Conservation (phyloP, 2,329 filamentous ascomycete species). For the Anthostomella pinea region DNA sequence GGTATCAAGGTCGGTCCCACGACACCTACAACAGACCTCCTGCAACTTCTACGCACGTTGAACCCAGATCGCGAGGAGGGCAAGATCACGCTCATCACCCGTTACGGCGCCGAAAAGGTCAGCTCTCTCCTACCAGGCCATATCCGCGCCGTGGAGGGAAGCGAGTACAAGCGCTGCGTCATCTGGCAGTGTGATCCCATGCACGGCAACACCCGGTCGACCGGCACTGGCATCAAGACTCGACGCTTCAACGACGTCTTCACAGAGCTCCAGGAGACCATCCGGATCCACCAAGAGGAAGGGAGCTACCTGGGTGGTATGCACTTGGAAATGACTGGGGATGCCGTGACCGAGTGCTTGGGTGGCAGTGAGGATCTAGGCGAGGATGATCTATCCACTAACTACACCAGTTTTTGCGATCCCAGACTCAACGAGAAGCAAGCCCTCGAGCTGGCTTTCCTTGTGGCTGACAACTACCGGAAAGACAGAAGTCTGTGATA, state of each 20-base stretch:
- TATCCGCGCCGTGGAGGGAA: constrained; percentile 83
- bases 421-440: constrained; percentile 96
- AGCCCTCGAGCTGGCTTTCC: constrained; percentile 88
- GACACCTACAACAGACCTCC: constrained; percentile 73
- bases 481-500: constrained; percentile 31
- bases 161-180: constrained; percentile 63
- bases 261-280: constrained; percentile 76
- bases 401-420: constrained; percentile 96
- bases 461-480: constrained; percentile 79
- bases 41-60: constrained; percentile 76
- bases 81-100: constrained; percentile 94
- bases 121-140: constrained; percentile 73
- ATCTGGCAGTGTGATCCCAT: constrained; percentile 99
- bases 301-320: constrained; percentile 89
- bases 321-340: constrained; percentile 91
- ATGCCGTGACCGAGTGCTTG: constrained; percentile 93
- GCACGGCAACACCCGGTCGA: constrained; percentile 79
- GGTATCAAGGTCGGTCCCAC: constrained; percentile 94
- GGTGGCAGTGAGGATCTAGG: constrained; percentile 83
- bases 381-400: constrained; percentile 83
- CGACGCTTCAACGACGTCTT: constrained; percentile 88
- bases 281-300: constrained; percentile 79
- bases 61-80: constrained; percentile 81
- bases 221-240: constrained; percentile 81
- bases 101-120: constrained; percentile 82